Evolutionary conservation across 495 filamentous ascomycete species (phyloP).

Genomic region (Hypoxylon crocopeplum): DNA sequence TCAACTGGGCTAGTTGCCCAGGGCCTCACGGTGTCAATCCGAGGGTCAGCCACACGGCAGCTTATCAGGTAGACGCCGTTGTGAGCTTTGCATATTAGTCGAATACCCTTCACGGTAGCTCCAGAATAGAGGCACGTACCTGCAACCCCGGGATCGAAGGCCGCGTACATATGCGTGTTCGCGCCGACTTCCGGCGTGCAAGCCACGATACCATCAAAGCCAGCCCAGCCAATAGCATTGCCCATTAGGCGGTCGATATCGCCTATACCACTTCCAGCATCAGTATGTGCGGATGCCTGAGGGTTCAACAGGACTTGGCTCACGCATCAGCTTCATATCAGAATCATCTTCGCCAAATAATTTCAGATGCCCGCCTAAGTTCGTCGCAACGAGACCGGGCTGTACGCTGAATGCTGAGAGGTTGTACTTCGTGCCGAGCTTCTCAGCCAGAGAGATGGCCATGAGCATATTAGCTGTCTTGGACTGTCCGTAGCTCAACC

Average conservation of each 20-base stretch:
- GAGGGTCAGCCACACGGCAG: constrained; percentile 46
- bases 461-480: constrained; percentile 59
- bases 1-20: constrained; percentile 49
- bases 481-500: constrained; percentile 8
- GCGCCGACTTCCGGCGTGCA: constrained; percentile 45
- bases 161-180: constrained; percentile 54
- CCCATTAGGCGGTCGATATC: constrained; percentile 5
- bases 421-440: constrained; percentile 23
- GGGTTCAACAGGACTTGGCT: constrained; percentile 22
- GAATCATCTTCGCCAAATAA: constrained; percentile 29
- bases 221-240: constrained; percentile 9
- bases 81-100: constrained; percentile 26
- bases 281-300: background rate
- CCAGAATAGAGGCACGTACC: constrained; percentile 23
- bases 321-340: constrained; percentile 19
- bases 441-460: constrained; percentile 49
- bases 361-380: constrained; percentile 40
- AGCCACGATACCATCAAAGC: background rate
- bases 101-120: background rate
- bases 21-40: constrained; percentile 38
- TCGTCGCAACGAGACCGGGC: constrained; percentile 48
- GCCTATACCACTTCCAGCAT: constrained; percentile 1
- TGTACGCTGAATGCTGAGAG: constrained; percentile 49
- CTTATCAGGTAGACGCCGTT: constrained; percentile 51
- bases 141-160: constrained; percentile 51